Base-by-base conservation (phyloP, 495 filamentous ascomycete species). In the Xylaria cubensis region DNA sequence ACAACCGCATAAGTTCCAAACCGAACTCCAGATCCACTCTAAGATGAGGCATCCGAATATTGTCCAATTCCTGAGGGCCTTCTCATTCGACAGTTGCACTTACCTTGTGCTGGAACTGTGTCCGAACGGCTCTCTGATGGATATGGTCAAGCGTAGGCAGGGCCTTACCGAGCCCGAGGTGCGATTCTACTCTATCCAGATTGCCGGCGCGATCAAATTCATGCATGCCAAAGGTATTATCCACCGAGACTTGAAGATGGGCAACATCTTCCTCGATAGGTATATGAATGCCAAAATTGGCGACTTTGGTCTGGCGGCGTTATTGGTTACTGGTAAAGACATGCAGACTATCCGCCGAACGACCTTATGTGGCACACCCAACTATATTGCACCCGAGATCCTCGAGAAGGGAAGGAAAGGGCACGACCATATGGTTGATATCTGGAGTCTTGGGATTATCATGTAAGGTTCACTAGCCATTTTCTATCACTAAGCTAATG, bases 271-370 rank as follows among this genome's bases (percentile, higher is more conserved):
- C 74, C 86, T 99, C 61, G 97, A 99, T 80, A 89, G 90, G 48
- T 87, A 97, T 74, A 98, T 99, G 97, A 97, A 98, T 76, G 88
- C 97, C 69, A 98, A 99, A 80, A 91, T 98, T 72, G 97, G 97
- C 4, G 97, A 99, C 79, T 99, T 98, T 82, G 97, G 97, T 4
- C 84, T 99, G 55, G 97, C 97, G n/a, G 97, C 97, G 2, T 84
- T 98, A 75, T 87, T 97, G 34, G 85, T 98, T 29, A 94, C 94
- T 1, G 91, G 93, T 69, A 93, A 90, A 77, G 94, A 97, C 72
- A 92, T 92, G 82, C 89, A 91, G 74, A 84, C 86, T 70, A 88
- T 85, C 78, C 87, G 92, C 76, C 90, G 97, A 75, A 97, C 90
- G 48, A 99, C 97, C 0, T 86, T 99, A 61, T 99, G 97, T 74